These are phyloP conservation scores for Balakata baccata DNA, from an alignment of 345 rosid species.

Conservation along the genomic window DNA sequence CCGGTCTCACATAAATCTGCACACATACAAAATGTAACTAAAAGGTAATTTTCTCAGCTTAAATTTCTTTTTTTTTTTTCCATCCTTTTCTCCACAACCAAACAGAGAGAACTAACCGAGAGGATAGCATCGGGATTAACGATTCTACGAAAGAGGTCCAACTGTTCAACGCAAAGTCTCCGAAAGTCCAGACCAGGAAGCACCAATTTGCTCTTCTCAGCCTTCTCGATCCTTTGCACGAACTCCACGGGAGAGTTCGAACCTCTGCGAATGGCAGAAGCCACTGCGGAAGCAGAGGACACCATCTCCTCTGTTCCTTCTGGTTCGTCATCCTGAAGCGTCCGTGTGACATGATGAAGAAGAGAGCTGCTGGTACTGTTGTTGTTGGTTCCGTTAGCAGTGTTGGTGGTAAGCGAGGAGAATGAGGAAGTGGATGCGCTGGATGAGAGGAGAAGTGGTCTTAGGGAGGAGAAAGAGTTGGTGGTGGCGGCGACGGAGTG, in stretches of 20 bases:
- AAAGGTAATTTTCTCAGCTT: neutral
- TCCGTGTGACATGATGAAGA: slow-evolving; percentile 49
- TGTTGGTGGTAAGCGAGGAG: slow-evolving; percentile 9
- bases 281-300: slow-evolving; percentile 78
- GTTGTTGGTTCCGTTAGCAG: neutral
- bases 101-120: slow-evolving; percentile 43
- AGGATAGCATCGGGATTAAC: slow-evolving; percentile 68
- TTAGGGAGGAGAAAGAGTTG: slow-evolving; percentile 27
- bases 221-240: slow-evolving; percentile 56
- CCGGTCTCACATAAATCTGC: slow-evolving; percentile 87
- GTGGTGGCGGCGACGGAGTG: too few relatives aligned
- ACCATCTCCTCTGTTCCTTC: slow-evolving; percentile 28
- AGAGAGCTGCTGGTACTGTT: neutral
- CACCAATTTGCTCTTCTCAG: slow-evolving; percentile 50
- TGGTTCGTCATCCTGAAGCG: slow-evolving; percentile 35
- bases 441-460: slow-evolving; percentile 15
- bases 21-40: neutral
- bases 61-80: neutral
- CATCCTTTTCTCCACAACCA: neutral
- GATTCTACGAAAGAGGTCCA: slow-evolving; percentile 72
- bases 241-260: slow-evolving; percentile 76
- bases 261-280: slow-evolving; percentile 57
- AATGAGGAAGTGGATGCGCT: slow-evolving; percentile 30
- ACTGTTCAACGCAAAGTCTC: slow-evolving; percentile 70
- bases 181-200: slow-evolving; percentile 81